phyloP scores from a whole-genome alignment of 768 basidiomycete species.

The Leccinum truebloodii region DNA sequence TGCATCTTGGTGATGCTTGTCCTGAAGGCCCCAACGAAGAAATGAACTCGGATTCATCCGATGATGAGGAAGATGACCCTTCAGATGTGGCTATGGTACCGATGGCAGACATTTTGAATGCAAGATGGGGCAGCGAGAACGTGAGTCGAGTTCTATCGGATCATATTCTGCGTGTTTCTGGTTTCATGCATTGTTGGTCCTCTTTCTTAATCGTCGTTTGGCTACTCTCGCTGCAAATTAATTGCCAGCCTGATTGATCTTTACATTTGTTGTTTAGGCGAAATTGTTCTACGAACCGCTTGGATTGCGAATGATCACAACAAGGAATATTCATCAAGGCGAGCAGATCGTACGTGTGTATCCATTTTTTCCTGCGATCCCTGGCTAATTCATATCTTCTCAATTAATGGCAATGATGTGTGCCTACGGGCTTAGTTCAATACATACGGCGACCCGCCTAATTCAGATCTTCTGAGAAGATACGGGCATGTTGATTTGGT shows the following conservation, averaged over 20 bases:
- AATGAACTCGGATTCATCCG: constrained; percentile 42
- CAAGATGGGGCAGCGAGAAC: constrained; percentile 81
- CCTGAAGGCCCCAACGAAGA: constrained; percentile 23
- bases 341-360: constrained; percentile 77
- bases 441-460: constrained; percentile 92
- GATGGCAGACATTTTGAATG: constrained; percentile 95
- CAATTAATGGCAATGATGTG: not conserved
- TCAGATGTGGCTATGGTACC: constrained; percentile 89
- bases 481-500: constrained; percentile 92
- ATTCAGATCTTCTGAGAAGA: constrained; percentile 88
- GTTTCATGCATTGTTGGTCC: not conserved
- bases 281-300: constrained; percentile 80
- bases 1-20: constrained; percentile 32
- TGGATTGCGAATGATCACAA: constrained; percentile 77
- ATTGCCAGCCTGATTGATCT: not conserved
- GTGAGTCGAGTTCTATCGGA: constrained; percentile 42
- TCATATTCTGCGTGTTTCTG: not conserved
- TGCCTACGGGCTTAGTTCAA: constrained; percentile 66
- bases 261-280: constrained; percentile 49
- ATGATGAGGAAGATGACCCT: constrained; percentile 53
- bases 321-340: constrained; percentile 68
- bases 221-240: not conserved
- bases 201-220: not conserved
- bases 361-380: not conserved
- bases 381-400: not conserved